A percentile compares a stretch with the other conserved stretches of the same genome.
Evolutionary conservation across 768 basidiomycete species (phyloP).

Genomic region (Macrocybe gigantea): DNA sequence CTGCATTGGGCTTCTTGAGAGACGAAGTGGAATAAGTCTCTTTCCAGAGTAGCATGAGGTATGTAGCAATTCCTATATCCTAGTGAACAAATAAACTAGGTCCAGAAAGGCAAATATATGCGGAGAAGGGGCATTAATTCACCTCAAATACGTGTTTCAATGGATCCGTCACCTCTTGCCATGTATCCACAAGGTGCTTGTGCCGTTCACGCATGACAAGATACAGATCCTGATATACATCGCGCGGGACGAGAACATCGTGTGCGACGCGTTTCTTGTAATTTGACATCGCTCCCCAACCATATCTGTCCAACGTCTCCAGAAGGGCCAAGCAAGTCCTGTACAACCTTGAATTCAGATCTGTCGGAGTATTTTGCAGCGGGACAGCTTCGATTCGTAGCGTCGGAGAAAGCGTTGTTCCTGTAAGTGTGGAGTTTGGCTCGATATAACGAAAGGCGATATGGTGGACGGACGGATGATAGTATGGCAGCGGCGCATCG

Average conservation of each 20-base stretch:
- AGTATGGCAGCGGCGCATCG: conserved; percentile 66
- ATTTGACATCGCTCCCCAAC: conserved; percentile 75
- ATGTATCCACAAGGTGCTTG: conserved; percentile 65
- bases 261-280: conserved; percentile 87
- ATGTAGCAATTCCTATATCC: conserved; percentile 95
- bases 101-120: no score
- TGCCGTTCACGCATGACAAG: conserved; percentile 81
- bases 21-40: conserved; percentile 39
- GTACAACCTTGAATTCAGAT: conserved; percentile 61
- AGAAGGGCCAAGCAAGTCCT: conserved; percentile 78
- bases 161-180: conserved; percentile 83
- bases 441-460: conserved; percentile 76
- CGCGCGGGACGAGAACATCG: conserved; percentile 71
- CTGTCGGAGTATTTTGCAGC: conserved; percentile 39
- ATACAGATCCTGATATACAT: conserved; percentile 87
- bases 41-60: conserved; percentile 89
- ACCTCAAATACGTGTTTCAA: conserved; percentile 90
- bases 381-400: conserved; percentile 59
- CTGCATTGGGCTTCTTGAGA: neutral
- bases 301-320: conserved; percentile 80
- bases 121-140: conserved; percentile 6
- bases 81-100: conserved; percentile 20
- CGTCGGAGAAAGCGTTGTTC: conserved; percentile 14
- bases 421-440: no score
- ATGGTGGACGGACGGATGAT: conserved; percentile 78